These are phyloP conservation scores for Aspergillus neotritici DNA, from an alignment of 2,329 filamentous ascomycete species.

Conservation along the genomic window DNA sequence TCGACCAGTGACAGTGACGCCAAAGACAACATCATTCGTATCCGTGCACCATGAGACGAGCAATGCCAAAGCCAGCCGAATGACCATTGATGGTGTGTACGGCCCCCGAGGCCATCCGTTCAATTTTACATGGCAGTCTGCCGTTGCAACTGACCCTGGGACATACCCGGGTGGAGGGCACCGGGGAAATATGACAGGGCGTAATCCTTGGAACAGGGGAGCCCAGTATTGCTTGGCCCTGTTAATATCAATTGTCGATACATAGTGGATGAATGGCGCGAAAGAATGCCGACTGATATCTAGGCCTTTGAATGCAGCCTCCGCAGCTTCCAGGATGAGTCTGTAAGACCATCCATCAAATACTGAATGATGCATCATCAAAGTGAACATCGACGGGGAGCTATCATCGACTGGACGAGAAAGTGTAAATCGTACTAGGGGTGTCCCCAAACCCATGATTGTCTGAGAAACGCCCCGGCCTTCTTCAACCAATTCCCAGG, in stretches of 20 bases:
- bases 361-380: slow-evolving; percentile 1
- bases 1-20: neutral
- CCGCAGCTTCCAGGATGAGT: neutral
- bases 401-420: too few species aligned
- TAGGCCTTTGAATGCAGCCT: neutral
- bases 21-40: slow-evolving; percentile 1
- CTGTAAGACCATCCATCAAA: neutral
- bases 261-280: too few species aligned
- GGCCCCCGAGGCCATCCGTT: neutral
- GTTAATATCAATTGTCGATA: too few species aligned
- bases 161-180: too few species aligned
- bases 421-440: neutral
- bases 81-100: neutral
- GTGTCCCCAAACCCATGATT: neutral
- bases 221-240: too few species aligned
- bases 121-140: neutral
- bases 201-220: too few species aligned
- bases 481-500: too few species aligned
- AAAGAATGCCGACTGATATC: neutral
- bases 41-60: neutral
- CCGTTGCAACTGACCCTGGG: neutral
- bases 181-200: too few species aligned
- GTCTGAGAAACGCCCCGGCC: neutral
- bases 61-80: neutral
- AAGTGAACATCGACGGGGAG: too few species aligned